Base-by-base conservation (phyloP, 805 yeast species). In the Candida stauntonica region DNA sequence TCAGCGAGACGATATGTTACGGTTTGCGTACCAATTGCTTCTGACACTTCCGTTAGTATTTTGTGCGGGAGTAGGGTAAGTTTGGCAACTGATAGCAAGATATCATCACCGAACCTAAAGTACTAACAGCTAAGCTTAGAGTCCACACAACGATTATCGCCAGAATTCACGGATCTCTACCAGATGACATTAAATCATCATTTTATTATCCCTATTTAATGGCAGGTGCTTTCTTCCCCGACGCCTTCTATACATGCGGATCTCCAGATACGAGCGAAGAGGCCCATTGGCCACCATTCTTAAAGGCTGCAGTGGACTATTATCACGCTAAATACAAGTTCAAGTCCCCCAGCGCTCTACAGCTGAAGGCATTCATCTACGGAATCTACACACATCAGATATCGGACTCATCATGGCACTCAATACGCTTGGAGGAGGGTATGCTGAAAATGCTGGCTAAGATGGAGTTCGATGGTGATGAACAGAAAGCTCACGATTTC, bases 231-330 rank as follows among this genome's bases (percentile, higher is more conserved):
- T 81, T 81, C 52, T 77, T 74, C 50, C 88, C 88, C 0, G 88
- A 81, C 54, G 75, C 82, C 0, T 74, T 79, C 50, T 81, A 81
- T 55, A 65, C 72, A 26, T 81, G 87, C 54, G 58, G 72, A 35
- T 50, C 58, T 18, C 63, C 73, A 3, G 67, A 69, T 9, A 69
- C 70, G 3, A 81, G 84, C 4, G 88, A 81, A 54, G 71, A 63
- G 20, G 65, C 79, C 0, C 87, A 81, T 52, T 81, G 88, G 87
- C 86, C 86, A 0, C 79, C 80, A 1, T 80, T 79, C 50, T 47
- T 80, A 12, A 55, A 62, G 5, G 55, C 58, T 3, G 76, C 79
- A 0, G 70, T 74, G 5, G 46, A 62, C 5, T 58, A 70, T 32
- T 74, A 59, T 20, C 58, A 62, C 19, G 54, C 54, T 36, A 35